phyloP scores from a whole-genome alignment of 2,329 filamentous ascomycete species.

The Alternaria dauci region DNA sequence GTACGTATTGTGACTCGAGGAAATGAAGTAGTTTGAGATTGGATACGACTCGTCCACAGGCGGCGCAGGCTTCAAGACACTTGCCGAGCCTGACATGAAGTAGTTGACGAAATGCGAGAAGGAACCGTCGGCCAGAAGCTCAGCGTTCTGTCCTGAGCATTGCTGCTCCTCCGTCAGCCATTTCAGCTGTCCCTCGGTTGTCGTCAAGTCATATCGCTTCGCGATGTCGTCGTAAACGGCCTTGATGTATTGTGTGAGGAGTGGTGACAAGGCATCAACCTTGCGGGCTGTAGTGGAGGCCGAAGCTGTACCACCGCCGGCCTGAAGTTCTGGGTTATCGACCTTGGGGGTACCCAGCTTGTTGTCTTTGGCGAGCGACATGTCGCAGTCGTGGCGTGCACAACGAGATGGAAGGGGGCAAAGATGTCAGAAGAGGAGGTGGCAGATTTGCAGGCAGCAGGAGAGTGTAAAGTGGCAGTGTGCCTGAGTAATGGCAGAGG shows the following conservation, averaged over 20 bases:
- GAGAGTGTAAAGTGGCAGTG: background rate
- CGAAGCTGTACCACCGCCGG: conserved; percentile 48
- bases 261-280: conserved; percentile 42
- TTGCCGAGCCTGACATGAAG: conserved; percentile 57
- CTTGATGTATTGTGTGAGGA: conserved; percentile 41
- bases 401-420: background rate
- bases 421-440: background rate
- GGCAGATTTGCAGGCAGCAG: background rate
- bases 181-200: conserved; percentile 40
- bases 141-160: conserved; percentile 29
- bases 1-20: conserved; percentile 94
- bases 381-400: conserved; percentile 5
- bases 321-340: conserved; percentile 48
- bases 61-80: conserved; percentile 55
- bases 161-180: conserved; percentile 48
- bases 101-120: conserved; percentile 51
- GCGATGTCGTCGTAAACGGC: conserved; percentile 39
- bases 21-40: conserved; percentile 91
- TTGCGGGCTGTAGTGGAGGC: conserved; percentile 37
- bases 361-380: conserved; percentile 34
- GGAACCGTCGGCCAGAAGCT: conserved; percentile 41
- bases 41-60: conserved; percentile 69
- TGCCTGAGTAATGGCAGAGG: conserved; percentile 8
- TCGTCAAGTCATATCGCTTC: conserved; percentile 41
- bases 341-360: conserved; percentile 46